Evolutionary conservation across 768 basidiomycete genomes (phyloP).

Genomic region (Suillus occidentalis): DNA sequence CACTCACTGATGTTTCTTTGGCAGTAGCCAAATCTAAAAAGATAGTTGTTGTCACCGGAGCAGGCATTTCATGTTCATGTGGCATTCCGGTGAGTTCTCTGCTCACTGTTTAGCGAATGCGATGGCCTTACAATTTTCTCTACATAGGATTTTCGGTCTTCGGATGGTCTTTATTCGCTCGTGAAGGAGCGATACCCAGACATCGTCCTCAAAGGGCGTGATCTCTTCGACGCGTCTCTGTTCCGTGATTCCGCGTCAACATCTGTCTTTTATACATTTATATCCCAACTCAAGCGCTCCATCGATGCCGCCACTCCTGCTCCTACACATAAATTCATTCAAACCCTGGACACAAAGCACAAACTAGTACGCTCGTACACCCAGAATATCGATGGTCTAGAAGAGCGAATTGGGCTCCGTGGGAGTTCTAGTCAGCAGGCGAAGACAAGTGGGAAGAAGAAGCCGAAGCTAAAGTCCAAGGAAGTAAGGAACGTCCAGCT

Average conservation of each 20-base stretch:
- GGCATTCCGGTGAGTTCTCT: conserved; percentile 83
- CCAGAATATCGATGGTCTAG: conserved; percentile 97
- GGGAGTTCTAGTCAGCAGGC: conserved; percentile 60
- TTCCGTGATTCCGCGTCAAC: conserved; percentile 87
- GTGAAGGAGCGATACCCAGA: conserved; percentile 85
- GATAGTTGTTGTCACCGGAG: conserved; percentile 90
- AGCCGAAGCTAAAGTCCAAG: conserved; percentile 62
- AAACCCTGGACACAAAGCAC: conserved; percentile 77
- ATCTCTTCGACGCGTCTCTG: conserved; percentile 91
- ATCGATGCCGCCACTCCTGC: conserved; percentile 81
- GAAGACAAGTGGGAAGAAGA: conserved; percentile 58
- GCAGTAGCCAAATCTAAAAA: conserved; percentile 82
- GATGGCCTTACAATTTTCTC: conserved; percentile 11
- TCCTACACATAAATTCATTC: conserved; percentile 86
- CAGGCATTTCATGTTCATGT: conserved; percentile 94
- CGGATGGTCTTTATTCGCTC: conserved; percentile 87
- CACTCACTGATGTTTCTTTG: conserved; percentile 69
- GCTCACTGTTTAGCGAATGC: neutral
- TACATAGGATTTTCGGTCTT: conserved; percentile 90
- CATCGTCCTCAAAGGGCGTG: conserved; percentile 85
- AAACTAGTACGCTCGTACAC: conserved; percentile 91
- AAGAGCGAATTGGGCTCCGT: conserved; percentile 74
- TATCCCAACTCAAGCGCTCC: conserved; percentile 83
- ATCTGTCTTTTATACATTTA: conserved; percentile 92
- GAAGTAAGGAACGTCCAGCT: conserved; percentile 89